Percentiles rank a stretch among this genome's conserved stretches.
These are phyloP conservation scores for Pilobolus umbonatus DNA, from an alignment of 192 early-diverging fungal species.

Conservation along the genomic window DNA sequence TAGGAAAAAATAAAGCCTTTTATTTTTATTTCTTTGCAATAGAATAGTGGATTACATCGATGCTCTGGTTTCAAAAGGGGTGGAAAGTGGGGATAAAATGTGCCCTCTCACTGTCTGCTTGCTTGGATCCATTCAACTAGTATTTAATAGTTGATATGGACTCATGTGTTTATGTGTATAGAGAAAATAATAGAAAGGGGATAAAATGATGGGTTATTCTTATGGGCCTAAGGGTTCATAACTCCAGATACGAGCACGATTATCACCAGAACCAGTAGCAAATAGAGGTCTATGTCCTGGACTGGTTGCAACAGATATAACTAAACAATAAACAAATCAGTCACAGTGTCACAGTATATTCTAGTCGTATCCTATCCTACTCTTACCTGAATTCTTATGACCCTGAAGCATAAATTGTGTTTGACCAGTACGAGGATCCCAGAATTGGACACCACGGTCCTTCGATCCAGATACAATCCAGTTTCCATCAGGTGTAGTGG, in stretches of 20 bases:
- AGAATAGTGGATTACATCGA: background rate
- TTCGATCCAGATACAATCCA: conserved; percentile 93
- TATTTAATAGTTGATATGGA: too few species aligned
- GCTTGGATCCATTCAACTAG: too few species aligned
- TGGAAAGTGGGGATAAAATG: background rate
- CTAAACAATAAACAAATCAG: conserved; percentile 37
- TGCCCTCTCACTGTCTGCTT: too few species aligned
- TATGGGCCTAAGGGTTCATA: conserved; percentile 43
- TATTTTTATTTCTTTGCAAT: too few species aligned
- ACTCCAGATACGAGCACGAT: conserved; percentile 88
- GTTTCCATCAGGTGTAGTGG: conserved; percentile 75
- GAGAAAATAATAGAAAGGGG: background rate
- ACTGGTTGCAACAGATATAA: conserved; percentile 87
- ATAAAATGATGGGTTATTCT: background rate
- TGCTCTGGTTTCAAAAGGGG: background rate
- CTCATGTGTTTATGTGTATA: too few species aligned
- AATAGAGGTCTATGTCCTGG: conserved; percentile 72
- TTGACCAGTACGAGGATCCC: conserved; percentile 75
- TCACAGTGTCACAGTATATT: background rate
- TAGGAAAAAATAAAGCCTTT: too few species aligned
- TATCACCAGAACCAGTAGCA: conserved; percentile 96
- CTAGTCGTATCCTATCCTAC: background rate
- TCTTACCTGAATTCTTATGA: conserved; percentile 91
- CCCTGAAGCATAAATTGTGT: conserved; percentile 88
- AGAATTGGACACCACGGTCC: conserved; percentile 91